Base-by-base conservation (phyloP, 1,284 basidiomycete genomes). In the Paramarasmius palmivorus region DNA sequence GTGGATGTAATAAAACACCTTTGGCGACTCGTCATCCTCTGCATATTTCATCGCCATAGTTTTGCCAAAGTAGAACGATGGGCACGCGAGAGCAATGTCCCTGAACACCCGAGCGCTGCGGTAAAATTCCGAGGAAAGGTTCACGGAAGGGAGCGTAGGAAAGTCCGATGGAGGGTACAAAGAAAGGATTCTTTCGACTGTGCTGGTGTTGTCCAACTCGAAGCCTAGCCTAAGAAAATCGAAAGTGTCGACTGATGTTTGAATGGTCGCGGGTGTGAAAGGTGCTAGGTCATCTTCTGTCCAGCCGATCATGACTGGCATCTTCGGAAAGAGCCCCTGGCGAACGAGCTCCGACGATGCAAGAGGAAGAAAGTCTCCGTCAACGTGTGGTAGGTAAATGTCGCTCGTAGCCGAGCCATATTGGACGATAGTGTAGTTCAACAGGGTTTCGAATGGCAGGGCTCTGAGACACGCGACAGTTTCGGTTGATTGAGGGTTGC, bases 221-320 rank as follows among this genome's bases (percentile, higher is more conserved):
- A 36, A 38, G 36, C 23, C 32, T 6, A 19, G 10, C 15, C 37
- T 4, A 2, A 49, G n/a, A 22, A 49, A 49, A 9, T 49, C 47
- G 5, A 36, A 19, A 17, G 34, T 37, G 19, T 40, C 39, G 9
- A 17, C 9, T 17, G 39, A 17, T 4, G 9, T 40, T 9, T 17
- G 32, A 12, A 15, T 49, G 19, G 32, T 34, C 6, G 7, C 17
- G 3, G 34, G 47, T 22, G 47, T 49, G 22, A 37, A 49, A 17
- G 37, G 17, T 15, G 47, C 22, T 19, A 34, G 17, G 26, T 49
- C 47, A 4, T 49, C 47, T 19, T 49, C 29, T 1, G 47, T 49
- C 47, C 47, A 49, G 32, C 47, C 47, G 14, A 49, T 37, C 4
- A 49, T 49, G 9, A 49, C 47, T 12, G 47, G 47, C 32, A 49